These are phyloP conservation scores for Zymoseptoria brevis DNA, from an alignment of 2,329 filamentous ascomycete species.

Conservation along the genomic window DNA sequence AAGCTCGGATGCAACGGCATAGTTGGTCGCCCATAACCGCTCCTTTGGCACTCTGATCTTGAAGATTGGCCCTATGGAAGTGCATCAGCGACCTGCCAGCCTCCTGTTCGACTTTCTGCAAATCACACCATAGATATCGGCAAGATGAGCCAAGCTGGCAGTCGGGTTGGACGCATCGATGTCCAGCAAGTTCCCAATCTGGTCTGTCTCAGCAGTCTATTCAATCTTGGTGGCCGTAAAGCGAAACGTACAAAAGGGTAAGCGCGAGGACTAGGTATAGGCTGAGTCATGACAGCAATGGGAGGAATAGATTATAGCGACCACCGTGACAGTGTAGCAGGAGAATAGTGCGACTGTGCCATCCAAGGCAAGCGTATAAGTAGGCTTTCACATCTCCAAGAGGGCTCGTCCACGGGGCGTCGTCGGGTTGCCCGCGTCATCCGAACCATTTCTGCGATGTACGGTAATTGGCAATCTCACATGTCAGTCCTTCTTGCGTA, in stretches of 20 bases:
- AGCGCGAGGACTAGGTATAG: conserved; percentile 27
- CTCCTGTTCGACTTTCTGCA: not conserved
- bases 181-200: conserved; percentile 55
- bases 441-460: not conserved
- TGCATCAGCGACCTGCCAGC: not conserved
- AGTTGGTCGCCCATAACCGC: conserved; percentile 1
- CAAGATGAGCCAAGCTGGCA: conserved; percentile 46
- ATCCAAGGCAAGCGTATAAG: not conserved
- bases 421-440: not conserved
- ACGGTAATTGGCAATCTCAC: not conserved
- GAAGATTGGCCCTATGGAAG: not conserved
- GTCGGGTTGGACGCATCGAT: conserved; percentile 52
- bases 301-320: conserved; percentile 30
- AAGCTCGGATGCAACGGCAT: conserved; percentile 32
- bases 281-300: conserved; percentile 10
- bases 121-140: conserved; percentile 11
- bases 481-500: not conserved
- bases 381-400: not conserved
- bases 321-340: not conserved
- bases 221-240: not conserved
- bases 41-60: not conserved
- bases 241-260: not conserved
- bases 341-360: not conserved
- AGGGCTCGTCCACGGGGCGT: not conserved
- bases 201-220: not conserved